Conservation (phyloP, 768 basidiomycete species). For the Steccherinum ochraceum region DNA sequence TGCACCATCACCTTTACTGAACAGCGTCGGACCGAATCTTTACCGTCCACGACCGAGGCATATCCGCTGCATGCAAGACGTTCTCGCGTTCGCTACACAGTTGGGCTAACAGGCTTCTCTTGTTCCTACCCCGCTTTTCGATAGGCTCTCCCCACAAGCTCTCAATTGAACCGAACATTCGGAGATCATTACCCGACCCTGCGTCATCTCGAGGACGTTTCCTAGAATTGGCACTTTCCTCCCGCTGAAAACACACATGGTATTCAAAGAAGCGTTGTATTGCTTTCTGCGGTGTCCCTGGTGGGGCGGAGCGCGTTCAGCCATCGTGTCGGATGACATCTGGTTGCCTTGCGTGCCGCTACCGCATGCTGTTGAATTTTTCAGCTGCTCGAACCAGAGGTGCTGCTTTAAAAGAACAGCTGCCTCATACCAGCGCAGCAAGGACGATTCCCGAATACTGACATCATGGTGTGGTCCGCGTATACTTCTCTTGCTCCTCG, state of each 20-base stretch:
- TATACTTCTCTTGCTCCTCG: neutral
- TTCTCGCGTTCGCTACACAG: neutral
- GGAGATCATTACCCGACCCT: slow-evolving; percentile 19
- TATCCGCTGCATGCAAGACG: slow-evolving; percentile 14
- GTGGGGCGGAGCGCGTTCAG: neutral
- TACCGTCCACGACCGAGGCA: slow-evolving; percentile 22
- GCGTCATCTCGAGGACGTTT: slow-evolving; percentile 7
- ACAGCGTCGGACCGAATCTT: slow-evolving; percentile 16
- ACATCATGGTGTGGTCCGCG: too few species aligned
- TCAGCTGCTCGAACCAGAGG: too few species aligned
- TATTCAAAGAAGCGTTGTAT: neutral
- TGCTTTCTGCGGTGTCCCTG: neutral
- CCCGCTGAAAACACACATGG: slow-evolving; percentile 1
- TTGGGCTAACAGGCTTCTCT: slow-evolving; percentile 4
- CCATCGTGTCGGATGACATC: neutral
- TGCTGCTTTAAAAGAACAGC: neutral
- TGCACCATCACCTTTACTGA: neutral
- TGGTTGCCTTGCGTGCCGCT: neutral
- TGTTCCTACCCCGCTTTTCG: neutral
- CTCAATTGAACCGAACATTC: slow-evolving; percentile 23
- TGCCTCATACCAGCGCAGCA: too few species aligned
- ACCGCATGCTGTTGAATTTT: neutral
- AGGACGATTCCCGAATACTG: too few species aligned
- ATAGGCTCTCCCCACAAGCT: slow-evolving; percentile 15
- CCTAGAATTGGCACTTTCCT: slow-evolving; percentile 7